Conservation (phyloP, 257 asterid genomes). For the Salvia splendens region DNA sequence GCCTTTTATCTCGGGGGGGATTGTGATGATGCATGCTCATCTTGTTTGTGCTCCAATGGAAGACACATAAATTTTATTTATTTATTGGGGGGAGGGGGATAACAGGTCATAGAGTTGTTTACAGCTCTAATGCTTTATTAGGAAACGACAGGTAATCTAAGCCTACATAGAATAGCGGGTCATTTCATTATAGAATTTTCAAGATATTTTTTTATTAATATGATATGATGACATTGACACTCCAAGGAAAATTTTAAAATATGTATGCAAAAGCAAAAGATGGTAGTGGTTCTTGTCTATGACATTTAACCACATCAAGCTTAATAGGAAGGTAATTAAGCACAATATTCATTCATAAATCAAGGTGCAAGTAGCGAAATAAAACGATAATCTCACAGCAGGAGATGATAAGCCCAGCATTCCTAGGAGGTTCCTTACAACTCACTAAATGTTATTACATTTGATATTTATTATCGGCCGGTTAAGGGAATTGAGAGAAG, state of each 20-base stretch:
- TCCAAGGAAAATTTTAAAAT: constrained; percentile 3
- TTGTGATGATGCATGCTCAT: background rate
- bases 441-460: constrained; percentile 36
- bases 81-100: no score
- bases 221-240: background rate
- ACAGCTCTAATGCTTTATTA: background rate
- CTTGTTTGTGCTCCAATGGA: background rate
- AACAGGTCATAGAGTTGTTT: background rate
- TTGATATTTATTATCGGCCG: constrained; percentile 8
- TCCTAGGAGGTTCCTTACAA: background rate
- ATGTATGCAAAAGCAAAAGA: constrained; percentile 13
- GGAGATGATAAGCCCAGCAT: constrained; percentile 22
- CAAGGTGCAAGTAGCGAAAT: constrained; percentile 16
- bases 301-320: constrained; percentile 6
- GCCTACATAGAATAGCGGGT: background rate
- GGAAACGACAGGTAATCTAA: background rate
- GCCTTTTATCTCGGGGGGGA: background rate
- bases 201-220: background rate
- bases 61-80: background rate
- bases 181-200: constrained; percentile 7
- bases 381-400: constrained; percentile 29
- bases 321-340: constrained; percentile 15
- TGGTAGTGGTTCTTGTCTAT: constrained; percentile 21
- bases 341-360: constrained; percentile 16
- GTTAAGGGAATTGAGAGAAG: constrained; percentile 5